These are phyloP conservation scores for Phytophthora chlamydospora DNA, from an alignment of 352 stramenopile species.

Conservation along the genomic window DNA sequence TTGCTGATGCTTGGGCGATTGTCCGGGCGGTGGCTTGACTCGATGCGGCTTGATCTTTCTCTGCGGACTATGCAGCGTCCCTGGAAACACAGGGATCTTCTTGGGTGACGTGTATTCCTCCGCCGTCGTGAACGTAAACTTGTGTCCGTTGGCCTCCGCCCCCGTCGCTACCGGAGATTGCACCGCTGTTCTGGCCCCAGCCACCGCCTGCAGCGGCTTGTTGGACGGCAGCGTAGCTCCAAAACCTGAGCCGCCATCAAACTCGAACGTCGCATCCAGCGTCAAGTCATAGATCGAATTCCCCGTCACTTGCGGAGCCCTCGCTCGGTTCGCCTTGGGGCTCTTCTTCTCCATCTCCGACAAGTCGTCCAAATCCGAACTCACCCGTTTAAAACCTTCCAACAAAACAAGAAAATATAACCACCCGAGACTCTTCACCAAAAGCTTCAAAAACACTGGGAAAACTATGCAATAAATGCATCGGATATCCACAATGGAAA, in stretches of 20 bases:
- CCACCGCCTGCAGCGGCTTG: conserved; percentile 51
- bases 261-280: conserved; percentile 71
- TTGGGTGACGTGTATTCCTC: conserved; percentile 77
- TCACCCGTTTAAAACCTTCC: too few relatives aligned
- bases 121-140: conserved; percentile 76
- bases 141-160: conserved; percentile 33
- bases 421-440: conserved; percentile 7
- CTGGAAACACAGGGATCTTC: conserved; percentile 78
- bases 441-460: neutral
- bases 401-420: conserved; percentile 16
- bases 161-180: conserved; percentile 23
- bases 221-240: conserved; percentile 63
- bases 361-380: conserved; percentile 13
- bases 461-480: conserved; percentile 2
- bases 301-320: conserved; percentile 7
- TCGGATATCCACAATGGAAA: neutral
- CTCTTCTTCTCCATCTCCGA: conserved; percentile 21
- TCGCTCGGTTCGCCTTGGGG: conserved; percentile 10
- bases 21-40: conserved; percentile 17
- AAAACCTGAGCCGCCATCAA: conserved; percentile 72
- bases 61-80: conserved; percentile 64
- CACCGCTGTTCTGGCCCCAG: conserved; percentile 20
- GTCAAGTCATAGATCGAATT: conserved; percentile 56
- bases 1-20: conserved; percentile 19
- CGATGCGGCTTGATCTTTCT: conserved; percentile 23